phyloP scores from a whole-genome alignment of 2,329 filamentous ascomycete species.

The Fusarium gaditjirri region DNA sequence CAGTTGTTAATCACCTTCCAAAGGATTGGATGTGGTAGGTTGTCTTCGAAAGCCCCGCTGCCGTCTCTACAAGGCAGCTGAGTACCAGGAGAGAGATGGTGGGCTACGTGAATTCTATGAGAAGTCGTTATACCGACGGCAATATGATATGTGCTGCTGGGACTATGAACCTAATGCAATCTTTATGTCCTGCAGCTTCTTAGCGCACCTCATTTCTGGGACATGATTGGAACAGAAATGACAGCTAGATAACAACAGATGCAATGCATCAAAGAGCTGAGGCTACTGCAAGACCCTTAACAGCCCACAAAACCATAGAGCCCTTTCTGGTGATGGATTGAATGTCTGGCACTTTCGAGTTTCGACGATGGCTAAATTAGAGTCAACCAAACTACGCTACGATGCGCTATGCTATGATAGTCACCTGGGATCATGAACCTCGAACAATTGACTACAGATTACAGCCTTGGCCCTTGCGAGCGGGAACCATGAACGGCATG shows the following conservation, averaged over 20 bases:
- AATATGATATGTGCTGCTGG: constrained; percentile 5
- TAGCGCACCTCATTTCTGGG: constrained; percentile 6
- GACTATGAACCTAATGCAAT: constrained; percentile 34
- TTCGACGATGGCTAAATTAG: background rate
- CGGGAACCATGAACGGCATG: constrained; percentile 32
- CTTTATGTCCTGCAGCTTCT: constrained; percentile 38
- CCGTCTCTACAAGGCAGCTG: constrained; percentile 5
- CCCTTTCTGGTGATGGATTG: background rate
- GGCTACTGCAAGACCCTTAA: background rate
- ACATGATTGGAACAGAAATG: background rate
- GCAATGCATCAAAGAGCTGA: background rate
- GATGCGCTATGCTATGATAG: background rate
- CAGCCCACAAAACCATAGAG: constrained; percentile 12
- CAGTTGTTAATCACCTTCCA: constrained; percentile 14
- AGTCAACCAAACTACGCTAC: background rate
- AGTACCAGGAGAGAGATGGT: background rate
- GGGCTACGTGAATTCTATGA: constrained; percentile 2
- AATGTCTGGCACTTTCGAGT: background rate
- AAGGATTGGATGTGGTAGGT: constrained; percentile 10
- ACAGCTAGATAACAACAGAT: background rate
- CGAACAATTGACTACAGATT: background rate
- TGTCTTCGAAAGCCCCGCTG: constrained; percentile 12
- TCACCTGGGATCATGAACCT: background rate
- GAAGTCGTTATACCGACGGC: constrained; percentile 2
- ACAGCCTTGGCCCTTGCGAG: constrained; percentile 2